Base-by-base conservation (phyloP, 169 alveolate genomes). In the Cryptosporidium ubiquitum region DNA sequence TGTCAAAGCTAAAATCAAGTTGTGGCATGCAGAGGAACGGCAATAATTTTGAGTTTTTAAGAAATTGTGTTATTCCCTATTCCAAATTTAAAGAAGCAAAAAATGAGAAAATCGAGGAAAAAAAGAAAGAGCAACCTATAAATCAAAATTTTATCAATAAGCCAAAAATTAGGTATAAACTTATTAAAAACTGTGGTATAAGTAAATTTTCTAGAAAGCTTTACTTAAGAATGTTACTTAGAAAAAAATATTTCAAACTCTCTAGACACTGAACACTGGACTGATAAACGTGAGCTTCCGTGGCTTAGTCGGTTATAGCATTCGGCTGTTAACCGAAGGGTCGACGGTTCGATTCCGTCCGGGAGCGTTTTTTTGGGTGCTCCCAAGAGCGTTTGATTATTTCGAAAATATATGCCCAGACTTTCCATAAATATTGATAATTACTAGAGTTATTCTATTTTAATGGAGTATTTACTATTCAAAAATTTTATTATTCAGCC, bases 271-370 rank as follows among this genome's bases (percentile, higher is more conserved):
- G 42, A 33, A 42, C 23, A 40, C 0, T 26, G 12, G 5, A 3
- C 18, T 18, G 10, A 5, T 4, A 26, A 9, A 6, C 73, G 75
- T 64, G 75, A 64, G 89, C 89, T 79, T 79, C 89, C 89, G 89
- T 79, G 89, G 89, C 89, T 79, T 79, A 79, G 89, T 79, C 74
- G 89, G 89, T 79, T 79, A 79, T 79, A 79, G 89, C 89, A 79
- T 79, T 79, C 89, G 89, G 89, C 89, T 79, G 89, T 79, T 79
- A 79, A 79, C 89, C 89, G 89, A 79, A 79, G 89, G 89, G 89
- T 79, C 89, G 89, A 79, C 89, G 89, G 89, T 79, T 79, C 89
- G 89, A 79, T 79, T 79, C 89, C 89, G 89, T 79, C 89, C 89
- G 89, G 89, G 89, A 79, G 89, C 89, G 89, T 60, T 60, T 57